Conservation (phyloP, 768 basidiomycete species). For the Kwoniella bestiolae region DNA sequence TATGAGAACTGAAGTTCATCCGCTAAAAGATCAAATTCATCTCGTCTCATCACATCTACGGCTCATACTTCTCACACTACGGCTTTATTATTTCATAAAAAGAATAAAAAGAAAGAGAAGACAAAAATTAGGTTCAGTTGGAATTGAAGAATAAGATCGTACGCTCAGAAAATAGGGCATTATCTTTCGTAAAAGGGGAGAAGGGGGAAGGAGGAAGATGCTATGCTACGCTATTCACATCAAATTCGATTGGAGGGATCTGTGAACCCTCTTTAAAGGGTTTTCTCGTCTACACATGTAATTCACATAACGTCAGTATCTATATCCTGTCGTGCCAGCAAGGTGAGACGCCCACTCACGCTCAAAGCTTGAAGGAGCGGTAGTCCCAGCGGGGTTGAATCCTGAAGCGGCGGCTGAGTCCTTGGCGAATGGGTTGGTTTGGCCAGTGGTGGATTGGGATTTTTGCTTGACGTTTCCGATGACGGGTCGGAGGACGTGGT, state of each 20-base stretch:
- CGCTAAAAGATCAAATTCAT: neutral
- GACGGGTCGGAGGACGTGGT: slow-evolving; percentile 75
- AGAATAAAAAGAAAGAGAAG: neutral
- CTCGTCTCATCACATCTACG: neutral
- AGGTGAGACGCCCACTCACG: slow-evolving; percentile 37
- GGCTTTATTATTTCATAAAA: neutral
- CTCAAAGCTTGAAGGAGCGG: slow-evolving; percentile 55
- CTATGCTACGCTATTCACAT: neutral
- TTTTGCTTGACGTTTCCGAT: slow-evolving; percentile 65
- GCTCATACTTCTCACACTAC: neutral
- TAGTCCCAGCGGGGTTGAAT: slow-evolving; percentile 50
- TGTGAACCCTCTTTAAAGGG: slow-evolving; percentile 37
- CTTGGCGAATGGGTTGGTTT: slow-evolving; percentile 59
- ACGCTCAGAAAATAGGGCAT: neutral
- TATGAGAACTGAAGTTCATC: no score
- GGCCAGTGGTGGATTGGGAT: slow-evolving; percentile 54
- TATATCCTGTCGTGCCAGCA: neutral
- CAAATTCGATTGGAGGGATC: neutral
- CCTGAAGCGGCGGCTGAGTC: slow-evolving; percentile 25
- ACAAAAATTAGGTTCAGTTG: no score
- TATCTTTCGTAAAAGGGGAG: neutral
- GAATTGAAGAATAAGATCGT: neutral
- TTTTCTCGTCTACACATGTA: slow-evolving; percentile 55
- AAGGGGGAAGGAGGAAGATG: neutral
- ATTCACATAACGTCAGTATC: neutral